Evolutionary conservation across 257 asterid genomes (phyloP), one percentile per base, ranked within the genome.

Genomic region (Jasminum sambac): DNA sequence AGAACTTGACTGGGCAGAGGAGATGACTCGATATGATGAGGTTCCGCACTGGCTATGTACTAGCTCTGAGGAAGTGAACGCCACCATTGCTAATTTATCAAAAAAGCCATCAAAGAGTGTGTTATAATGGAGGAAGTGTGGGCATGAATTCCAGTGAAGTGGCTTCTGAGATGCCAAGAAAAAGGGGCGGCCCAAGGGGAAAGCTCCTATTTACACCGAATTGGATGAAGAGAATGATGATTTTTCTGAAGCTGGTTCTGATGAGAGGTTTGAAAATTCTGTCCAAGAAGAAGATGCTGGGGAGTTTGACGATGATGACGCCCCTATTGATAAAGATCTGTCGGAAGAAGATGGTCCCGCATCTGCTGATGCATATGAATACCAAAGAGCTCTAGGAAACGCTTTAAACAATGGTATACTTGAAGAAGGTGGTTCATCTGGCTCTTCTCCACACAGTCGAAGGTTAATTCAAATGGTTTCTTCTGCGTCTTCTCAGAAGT

Each of bases 1-100:
- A 79, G 99, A 95, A 63, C 61, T 88, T 68, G 96, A 90, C 74
- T 95, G 99, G 99, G 80, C 84, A 24, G 97, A 86, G 80, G 99
- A 91, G 67, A 90, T 88, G 98, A 87, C 92, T 48, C 87, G 87
- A 72, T 92, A 85, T 67, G 95, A 92, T 77, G 84, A 95, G 78
- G 95, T 95, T 61, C 99, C 99, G 25, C 72, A 83, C 78, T 95
- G 99, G 99, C 89, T 95, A 74, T 92, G 99, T 64, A 88, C 97
- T 70, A 80, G 84, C 74, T 79, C 92, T 2, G 84, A 81, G 74
- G 99, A 95, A 71, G 99, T 95, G 68, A 90, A 91, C 76, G 63
- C 78, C n/a, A 75, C 96, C 30, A 69, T 95, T 63, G 84, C 90
- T 77, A 87, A 82, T 63, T 79, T 85, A 75, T 93, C 99, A 3